These are phyloP conservation scores for Annulohypoxylon moriforme DNA, from an alignment of 495 filamentous ascomycete genomes.

Conservation along the genomic window DNA sequence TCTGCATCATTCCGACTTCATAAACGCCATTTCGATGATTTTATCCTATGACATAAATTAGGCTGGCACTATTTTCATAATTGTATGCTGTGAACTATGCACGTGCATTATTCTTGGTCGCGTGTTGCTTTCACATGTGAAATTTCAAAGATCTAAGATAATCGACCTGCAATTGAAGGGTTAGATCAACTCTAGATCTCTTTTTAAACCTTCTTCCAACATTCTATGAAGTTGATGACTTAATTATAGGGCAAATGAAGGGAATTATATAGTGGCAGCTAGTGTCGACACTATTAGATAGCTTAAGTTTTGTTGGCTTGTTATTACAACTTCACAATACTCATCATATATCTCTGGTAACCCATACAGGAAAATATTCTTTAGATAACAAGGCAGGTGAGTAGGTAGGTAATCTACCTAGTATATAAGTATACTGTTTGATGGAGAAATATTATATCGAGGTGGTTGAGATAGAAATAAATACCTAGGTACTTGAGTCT, in stretches of 20 bases:
- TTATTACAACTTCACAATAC: too few relatives aligned
- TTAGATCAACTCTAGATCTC: background rate
- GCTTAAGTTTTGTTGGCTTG: too few relatives aligned
- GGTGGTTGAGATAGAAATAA: background rate
- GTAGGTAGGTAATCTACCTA: too few relatives aligned
- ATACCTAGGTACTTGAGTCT: too few relatives aligned
- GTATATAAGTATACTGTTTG: background rate
- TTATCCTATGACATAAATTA: conserved; percentile 36
- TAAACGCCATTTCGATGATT: conserved; percentile 4
- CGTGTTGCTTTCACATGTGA: conserved; percentile 31
- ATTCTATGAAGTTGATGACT: too few relatives aligned
- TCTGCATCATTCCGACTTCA: background rate
- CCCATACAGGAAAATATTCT: too few relatives aligned
- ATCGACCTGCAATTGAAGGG: background rate
- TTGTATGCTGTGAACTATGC: conserved; percentile 5
- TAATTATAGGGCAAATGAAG: too few relatives aligned
- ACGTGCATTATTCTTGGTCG: conserved; percentile 35
- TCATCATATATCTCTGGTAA: too few relatives aligned
- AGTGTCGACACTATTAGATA: background rate
- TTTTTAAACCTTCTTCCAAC: background rate
- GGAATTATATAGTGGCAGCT: too few relatives aligned
- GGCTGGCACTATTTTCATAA: conserved; percentile 12
- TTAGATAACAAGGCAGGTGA: too few relatives aligned
- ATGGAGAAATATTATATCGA: background rate
- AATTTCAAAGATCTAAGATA: background rate